Base-by-base conservation (phyloP, 1,139 yeast species). In the Zygosaccharomyces pseudobailii region DNA sequence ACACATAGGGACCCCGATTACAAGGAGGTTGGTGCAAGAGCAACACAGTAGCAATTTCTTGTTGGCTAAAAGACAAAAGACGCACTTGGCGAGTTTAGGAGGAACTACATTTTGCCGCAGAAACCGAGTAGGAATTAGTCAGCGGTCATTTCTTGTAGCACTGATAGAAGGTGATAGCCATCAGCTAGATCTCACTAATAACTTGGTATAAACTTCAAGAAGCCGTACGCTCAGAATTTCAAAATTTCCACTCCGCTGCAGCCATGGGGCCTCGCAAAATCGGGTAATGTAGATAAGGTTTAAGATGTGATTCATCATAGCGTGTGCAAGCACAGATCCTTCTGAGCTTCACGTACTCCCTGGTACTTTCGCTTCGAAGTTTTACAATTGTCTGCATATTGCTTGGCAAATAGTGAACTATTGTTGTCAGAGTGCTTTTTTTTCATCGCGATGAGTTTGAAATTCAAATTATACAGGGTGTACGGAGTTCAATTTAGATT, bases 201-300 rank as follows among this genome's bases (percentile, higher is more conserved):
- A 13, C 17, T 13, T 13, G 17, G 1, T 13, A 13, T 13, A 13
- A 13, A 13, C 17, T 13, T 2, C 40, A 36, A 36, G 22, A 10
- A 30, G 19, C 3, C 3, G 19, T 5, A 30, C 33, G 33, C 41
- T 38, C 41, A 38, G 41, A 38, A 38, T 19, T 23, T 27, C 27
- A 24, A 27, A n/a, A 10, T 9, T 22, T 38, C 41, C 41, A 38
- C 41, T 28, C 34, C 5, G 41, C 41, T 20, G 33, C 33, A 38
- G 34, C 41, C 41, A 28, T 38, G 41, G 41, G 41, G 41, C 41
- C 31, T 27, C 28, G 41, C 41, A 27, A 30, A n/a, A 30, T 38
- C 33, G 33, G 41, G 28, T 38, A 38, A 38, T 38, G 41, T 38
- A 38, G 41, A 38, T 38, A 38, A 38, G 41, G 32, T 38, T 37